Conservation (phyloP, 306 rosid species). For the peach (Prunus persica) region DNA sequence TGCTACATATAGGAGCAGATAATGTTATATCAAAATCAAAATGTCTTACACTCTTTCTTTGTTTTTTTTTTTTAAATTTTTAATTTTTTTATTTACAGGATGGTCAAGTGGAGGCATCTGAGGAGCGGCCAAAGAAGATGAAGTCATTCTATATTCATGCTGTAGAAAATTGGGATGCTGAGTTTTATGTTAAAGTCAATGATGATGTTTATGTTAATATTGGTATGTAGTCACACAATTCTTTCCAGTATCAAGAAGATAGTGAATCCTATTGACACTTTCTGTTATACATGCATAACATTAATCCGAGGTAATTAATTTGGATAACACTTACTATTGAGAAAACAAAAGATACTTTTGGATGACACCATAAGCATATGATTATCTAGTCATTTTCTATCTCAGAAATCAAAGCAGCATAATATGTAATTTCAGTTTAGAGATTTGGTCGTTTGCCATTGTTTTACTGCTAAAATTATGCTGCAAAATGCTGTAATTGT, state of each 20-base stretch:
- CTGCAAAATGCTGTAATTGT: neutral
- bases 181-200: constrained; percentile 62
- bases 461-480: neutral
- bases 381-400: neutral
- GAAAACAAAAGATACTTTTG: neutral
- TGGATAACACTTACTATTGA: neutral
- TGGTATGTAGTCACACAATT: constrained; percentile 48
- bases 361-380: neutral
- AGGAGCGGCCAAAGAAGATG: constrained; percentile 43
- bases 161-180: constrained; percentile 61
- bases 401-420: neutral
- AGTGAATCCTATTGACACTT: neutral
- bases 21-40: neutral
- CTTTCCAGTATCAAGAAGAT: constrained; percentile 21
- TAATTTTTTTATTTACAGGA: constrained; percentile 41
- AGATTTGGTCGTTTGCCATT: neutral
- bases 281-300: neutral
- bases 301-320: too few relatives aligned
- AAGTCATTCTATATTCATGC: constrained; percentile 61
- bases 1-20: neutral
- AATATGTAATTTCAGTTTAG: neutral
- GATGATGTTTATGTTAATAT: constrained; percentile 65
- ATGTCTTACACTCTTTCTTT: neutral
- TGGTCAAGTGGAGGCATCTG: constrained; percentile 54
- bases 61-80: neutral